These are phyloP conservation scores for Lasiosphaeria ovina DNA, from an alignment of 495 filamentous ascomycete species.

Conservation along the genomic window DNA sequence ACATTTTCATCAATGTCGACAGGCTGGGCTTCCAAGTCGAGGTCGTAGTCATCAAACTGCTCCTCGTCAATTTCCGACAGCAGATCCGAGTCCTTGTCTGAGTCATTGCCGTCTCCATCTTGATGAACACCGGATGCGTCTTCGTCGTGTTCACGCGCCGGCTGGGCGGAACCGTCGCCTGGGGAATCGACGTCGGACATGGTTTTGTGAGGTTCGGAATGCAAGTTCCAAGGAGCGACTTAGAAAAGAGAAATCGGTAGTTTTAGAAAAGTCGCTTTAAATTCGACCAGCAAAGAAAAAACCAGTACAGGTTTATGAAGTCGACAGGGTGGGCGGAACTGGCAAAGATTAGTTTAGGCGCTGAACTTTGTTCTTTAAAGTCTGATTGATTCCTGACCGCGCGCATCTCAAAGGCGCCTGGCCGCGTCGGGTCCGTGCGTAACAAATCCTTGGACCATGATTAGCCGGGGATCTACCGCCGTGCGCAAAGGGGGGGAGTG, in stretches of 20 bases:
- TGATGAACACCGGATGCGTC: slow-evolving; percentile 34
- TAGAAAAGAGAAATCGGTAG: background rate
- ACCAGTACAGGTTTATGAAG: no score
- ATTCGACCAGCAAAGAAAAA: no score
- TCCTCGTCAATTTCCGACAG: slow-evolving; percentile 95
- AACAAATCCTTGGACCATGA: background rate
- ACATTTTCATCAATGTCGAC: slow-evolving; percentile 88
- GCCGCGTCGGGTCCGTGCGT: background rate
- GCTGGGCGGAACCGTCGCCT: slow-evolving; percentile 24
- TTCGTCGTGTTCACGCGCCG: slow-evolving; percentile 18
- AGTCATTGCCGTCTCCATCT: slow-evolving; percentile 46
- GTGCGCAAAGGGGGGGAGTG: background rate
- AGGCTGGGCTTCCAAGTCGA: slow-evolving; percentile 72
- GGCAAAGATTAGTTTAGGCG: no score
- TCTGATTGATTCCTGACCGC: background rate
- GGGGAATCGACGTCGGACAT: slow-evolving; percentile 48
- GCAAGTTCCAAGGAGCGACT: background rate
- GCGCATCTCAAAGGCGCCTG: background rate
- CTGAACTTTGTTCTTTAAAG: no score
- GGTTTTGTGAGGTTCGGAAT: background rate
- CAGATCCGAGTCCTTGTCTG: slow-evolving; percentile 75
- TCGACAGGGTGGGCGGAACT: no score
- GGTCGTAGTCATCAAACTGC: slow-evolving; percentile 89
- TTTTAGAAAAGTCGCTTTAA: no score
- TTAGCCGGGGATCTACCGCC: background rate